phyloP scores from a whole-genome alignment of 169 alveolate species.

The Cystoisospora suis region DNA sequence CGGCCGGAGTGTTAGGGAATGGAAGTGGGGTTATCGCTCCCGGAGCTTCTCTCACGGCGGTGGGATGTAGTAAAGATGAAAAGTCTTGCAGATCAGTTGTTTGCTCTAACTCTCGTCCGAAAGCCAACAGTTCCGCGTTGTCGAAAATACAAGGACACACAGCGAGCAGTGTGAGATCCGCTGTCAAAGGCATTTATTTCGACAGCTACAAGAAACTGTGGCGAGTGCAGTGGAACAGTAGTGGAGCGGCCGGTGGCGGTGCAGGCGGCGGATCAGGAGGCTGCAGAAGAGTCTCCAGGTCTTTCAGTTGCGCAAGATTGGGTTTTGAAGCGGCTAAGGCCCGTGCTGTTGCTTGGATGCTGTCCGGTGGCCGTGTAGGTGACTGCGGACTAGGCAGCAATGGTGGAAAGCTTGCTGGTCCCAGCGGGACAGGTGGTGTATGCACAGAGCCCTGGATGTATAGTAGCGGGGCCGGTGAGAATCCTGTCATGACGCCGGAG shows the following conservation, averaged over 20 bases:
- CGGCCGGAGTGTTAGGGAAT: too few species aligned
- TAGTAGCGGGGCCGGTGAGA: neutral
- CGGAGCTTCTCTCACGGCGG: too few species aligned
- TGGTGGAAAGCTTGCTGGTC: neutral
- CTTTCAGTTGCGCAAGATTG: slow-evolving; percentile 52
- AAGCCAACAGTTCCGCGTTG: too few species aligned
- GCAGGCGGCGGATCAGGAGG: slow-evolving; percentile 30
- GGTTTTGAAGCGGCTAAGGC: slow-evolving; percentile 57
- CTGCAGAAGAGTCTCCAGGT: slow-evolving; percentile 37
- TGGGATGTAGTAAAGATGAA: too few species aligned
- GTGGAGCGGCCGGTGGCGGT: slow-evolving; percentile 28
- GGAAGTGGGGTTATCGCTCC: too few species aligned
- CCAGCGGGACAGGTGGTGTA: neutral
- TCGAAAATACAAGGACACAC: too few species aligned
- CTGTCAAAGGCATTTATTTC: slow-evolving; percentile 50
- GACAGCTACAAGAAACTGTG: slow-evolving; percentile 54
- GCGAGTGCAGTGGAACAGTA: slow-evolving; percentile 54
- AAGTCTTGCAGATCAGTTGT: too few species aligned
- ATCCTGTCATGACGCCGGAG: neutral
- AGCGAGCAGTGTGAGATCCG: slow-evolving; percentile 20
- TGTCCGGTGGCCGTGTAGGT: slow-evolving; percentile 49
- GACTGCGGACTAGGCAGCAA: slow-evolving; percentile 16
- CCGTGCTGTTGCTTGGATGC: slow-evolving; percentile 54
- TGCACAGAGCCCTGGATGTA: too few species aligned
- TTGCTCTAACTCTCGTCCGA: too few species aligned